phyloP scores from a whole-genome alignment of 768 basidiomycete species.

The Sarcodon aspratus region DNA sequence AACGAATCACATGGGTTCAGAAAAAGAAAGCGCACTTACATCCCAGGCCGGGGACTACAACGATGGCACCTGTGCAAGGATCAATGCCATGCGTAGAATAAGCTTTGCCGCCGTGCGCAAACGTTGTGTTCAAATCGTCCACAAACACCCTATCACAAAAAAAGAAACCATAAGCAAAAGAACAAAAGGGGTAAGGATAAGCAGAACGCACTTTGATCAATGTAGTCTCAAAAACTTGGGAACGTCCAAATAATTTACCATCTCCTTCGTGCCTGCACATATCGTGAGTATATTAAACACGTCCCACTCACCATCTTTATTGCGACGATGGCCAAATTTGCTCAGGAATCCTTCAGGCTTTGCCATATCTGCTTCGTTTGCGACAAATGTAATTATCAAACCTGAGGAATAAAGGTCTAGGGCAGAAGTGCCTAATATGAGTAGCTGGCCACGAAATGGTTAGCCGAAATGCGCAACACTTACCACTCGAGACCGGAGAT shows the following conservation, averaged over 20 bases:
- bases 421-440: background rate
- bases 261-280: conserved; percentile 24
- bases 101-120: conserved; percentile 36
- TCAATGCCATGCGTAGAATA: conserved; percentile 46
- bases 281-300: conserved; percentile 35
- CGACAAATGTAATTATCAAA: conserved; percentile 1
- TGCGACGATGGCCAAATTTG: conserved; percentile 3
- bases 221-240: conserved; percentile 37
- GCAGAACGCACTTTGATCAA: conserved; percentile 43
- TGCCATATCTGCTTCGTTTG: conserved; percentile 6
- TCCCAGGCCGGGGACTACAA: too few relatives aligned
- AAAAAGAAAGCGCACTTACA: too few relatives aligned
- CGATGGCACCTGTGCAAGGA: conserved; percentile 29
- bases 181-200: background rate
- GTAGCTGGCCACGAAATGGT: background rate
- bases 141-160: conserved; percentile 37
- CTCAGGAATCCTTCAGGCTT: conserved; percentile 9
- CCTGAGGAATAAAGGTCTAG: conserved; percentile 70
- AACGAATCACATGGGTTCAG: too few relatives aligned
- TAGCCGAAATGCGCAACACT: conserved; percentile 13
- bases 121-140: conserved; percentile 40
- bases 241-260: conserved; percentile 32
- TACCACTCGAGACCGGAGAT: conserved; percentile 66
- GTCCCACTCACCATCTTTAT: conserved; percentile 8
- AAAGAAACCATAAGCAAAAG: background rate